phyloP scores from a whole-genome alignment of 495 filamentous ascomycete species.

The Annulohypoxylon stygium region DNA sequence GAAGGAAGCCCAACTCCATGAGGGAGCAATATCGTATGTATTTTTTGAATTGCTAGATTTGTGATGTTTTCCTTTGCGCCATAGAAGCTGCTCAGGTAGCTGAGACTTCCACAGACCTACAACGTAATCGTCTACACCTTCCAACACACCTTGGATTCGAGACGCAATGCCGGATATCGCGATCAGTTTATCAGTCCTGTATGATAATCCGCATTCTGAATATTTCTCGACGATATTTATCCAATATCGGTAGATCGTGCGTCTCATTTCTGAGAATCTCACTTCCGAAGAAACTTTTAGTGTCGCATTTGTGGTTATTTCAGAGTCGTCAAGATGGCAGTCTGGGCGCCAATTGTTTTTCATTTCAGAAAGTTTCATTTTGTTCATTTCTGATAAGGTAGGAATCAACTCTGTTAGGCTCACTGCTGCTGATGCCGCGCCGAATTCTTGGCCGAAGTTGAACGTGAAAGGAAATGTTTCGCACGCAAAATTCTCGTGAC shows the following conservation, averaged over 20 bases:
- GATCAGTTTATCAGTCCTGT: conserved; percentile 12
- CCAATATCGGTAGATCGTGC: too few relatives aligned
- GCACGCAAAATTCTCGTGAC: conserved; percentile 34
- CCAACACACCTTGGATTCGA: not conserved
- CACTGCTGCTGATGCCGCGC: not conserved
- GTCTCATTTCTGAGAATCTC: too few relatives aligned
- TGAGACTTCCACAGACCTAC: conserved; percentile 16
- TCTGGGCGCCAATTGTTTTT: not conserved
- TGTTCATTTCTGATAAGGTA: not conserved
- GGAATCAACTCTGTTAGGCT: not conserved
- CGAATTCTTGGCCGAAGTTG: not conserved
- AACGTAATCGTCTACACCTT: conserved; percentile 4
- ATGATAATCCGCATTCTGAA: conserved; percentile 2
- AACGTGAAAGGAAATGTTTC: conserved; percentile 41
- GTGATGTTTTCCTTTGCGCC: not conserved
- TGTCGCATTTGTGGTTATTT: too few relatives aligned
- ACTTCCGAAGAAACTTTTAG: too few relatives aligned
- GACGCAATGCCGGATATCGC: conserved; percentile 18
- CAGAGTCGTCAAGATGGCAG: too few relatives aligned
- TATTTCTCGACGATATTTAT: not conserved
- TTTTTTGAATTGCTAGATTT: not conserved
- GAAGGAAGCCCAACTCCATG: conserved; percentile 23
- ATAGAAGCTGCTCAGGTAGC: conserved; percentile 16
- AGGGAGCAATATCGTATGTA: conserved; percentile 17
- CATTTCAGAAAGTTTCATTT: not conserved